phyloP scores from a whole-genome alignment of 768 basidiomycete species.

The Russula sp. region DNA sequence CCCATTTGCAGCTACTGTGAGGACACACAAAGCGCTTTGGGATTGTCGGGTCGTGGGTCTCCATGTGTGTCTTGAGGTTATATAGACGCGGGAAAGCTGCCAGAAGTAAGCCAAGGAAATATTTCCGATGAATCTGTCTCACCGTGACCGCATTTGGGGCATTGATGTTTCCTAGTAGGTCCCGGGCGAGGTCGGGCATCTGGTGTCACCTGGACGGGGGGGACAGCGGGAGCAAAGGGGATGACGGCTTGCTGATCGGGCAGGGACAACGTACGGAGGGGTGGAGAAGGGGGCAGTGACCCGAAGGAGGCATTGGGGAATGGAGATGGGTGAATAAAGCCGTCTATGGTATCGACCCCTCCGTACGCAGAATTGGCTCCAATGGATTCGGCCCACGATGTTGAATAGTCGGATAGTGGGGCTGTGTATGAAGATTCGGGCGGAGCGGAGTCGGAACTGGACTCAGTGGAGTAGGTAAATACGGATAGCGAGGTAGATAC shows the following conservation, averaged over 20 bases:
- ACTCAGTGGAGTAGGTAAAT: constrained; percentile 75
- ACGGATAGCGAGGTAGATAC: constrained; percentile 68
- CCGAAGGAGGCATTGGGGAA: constrained; percentile 17
- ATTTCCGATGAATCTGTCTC: constrained; percentile 20
- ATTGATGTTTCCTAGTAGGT: constrained; percentile 73
- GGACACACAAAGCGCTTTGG: constrained; percentile 79
- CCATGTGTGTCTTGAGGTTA: constrained; percentile 93
- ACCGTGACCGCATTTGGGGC: constrained; percentile 73
- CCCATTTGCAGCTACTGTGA: constrained; percentile 74
- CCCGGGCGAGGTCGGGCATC: constrained; percentile 47
- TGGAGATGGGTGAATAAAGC: background rate
- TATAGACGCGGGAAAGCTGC: constrained; percentile 87
- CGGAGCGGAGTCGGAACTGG: constrained; percentile 61
- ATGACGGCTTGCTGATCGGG: constrained; percentile 39
- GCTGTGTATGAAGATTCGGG: constrained; percentile 38
- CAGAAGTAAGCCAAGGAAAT: constrained; percentile 18
- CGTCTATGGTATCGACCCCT: constrained; percentile 23
- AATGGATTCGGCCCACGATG: constrained; percentile 36
- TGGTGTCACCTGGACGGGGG: constrained; percentile 34
- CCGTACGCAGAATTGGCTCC: constrained; percentile 39
- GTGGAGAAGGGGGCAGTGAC: constrained; percentile 12
- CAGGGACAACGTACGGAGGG: constrained; percentile 34
- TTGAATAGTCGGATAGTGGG: constrained; percentile 38
- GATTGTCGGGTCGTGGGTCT: constrained; percentile 89
- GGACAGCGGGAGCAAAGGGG: constrained; percentile 37